Evolutionary conservation across 164 flowering plant species (phyloP).

Genomic region (Chloranthus sessilifolius): DNA sequence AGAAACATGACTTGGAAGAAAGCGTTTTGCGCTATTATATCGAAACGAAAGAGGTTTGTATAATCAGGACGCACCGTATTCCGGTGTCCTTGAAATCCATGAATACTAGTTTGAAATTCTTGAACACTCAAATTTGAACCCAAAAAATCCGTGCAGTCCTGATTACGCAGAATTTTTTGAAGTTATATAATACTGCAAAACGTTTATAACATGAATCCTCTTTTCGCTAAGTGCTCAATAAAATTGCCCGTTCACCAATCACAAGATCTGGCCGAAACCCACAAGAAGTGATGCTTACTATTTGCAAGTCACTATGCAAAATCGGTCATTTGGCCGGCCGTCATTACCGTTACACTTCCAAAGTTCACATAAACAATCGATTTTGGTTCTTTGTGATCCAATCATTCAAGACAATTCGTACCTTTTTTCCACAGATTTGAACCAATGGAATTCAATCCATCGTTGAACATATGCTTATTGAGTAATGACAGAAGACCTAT

Average conservation of each 20-base stretch:
- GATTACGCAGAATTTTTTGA: too few species aligned
- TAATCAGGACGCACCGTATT: too few species aligned
- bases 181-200: too few species aligned
- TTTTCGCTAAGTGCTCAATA: too few species aligned
- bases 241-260: slow-evolving; percentile 24
- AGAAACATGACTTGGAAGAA: too few species aligned
- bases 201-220: too few species aligned
- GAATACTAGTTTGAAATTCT: too few species aligned
- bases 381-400: slow-evolving; percentile 14
- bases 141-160: too few species aligned
- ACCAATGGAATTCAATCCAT: neutral
- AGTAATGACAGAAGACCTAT: slow-evolving; percentile 25
- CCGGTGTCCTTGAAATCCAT: too few species aligned
- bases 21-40: too few species aligned
- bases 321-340: slow-evolving; percentile 25
- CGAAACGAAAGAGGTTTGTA: too few species aligned
- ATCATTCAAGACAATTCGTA: slow-evolving; percentile 27
- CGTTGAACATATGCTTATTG: neutral
- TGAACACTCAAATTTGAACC: too few species aligned
- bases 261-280: slow-evolving; percentile 58
- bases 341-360: slow-evolving; percentile 31
- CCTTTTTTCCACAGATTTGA: slow-evolving; percentile 35
- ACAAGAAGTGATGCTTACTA: slow-evolving; percentile 30
- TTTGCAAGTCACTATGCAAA: slow-evolving; percentile 45
- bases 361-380: slow-evolving; percentile 37